Evolutionary conservation across 2,329 filamentous ascomycete genomes (phyloP).

Genomic region (Ceratocystis papillata): DNA sequence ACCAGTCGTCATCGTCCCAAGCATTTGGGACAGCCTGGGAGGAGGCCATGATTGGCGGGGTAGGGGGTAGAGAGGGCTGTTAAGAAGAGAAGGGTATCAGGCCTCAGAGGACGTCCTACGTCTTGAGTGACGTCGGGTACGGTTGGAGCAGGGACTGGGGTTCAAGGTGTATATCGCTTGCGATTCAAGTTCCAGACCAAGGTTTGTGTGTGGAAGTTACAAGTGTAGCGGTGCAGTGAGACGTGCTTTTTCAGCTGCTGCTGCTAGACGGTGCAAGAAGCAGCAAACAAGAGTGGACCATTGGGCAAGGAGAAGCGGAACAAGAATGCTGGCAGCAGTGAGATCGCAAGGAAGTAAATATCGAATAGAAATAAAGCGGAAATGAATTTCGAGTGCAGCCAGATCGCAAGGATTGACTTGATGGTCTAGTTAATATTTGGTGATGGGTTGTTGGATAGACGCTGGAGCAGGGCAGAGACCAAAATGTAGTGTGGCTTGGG

Average conservation of each 20-base stretch:
- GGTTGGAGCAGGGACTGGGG: neutral
- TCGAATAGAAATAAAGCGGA: neutral
- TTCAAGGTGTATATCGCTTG: neutral
- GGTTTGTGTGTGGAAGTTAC: too few relatives aligned
- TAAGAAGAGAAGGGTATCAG: neutral
- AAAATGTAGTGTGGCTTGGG: too few relatives aligned
- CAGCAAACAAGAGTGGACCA: conserved; percentile 15
- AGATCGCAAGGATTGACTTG: neutral
- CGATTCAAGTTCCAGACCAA: neutral
- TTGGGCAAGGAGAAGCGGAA: conserved; percentile 9
- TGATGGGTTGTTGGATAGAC: too few relatives aligned
- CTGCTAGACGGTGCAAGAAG: conserved; percentile 17
- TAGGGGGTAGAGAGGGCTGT: conserved; percentile 31
- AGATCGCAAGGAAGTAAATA: neutral
- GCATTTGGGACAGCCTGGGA: conserved; percentile 51
- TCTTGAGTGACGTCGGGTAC: neutral
- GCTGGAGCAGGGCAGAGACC: too few relatives aligned
- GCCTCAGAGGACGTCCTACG: neutral
- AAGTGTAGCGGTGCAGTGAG: neutral
- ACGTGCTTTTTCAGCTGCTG: conserved; percentile 8
- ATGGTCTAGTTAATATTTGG: neutral
- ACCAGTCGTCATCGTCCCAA: conserved; percentile 91
- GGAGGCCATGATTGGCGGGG: conserved; percentile 38
- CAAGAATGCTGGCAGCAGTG: neutral
- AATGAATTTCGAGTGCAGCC: neutral